A percentile compares a stretch with the other conserved stretches of the same genome.
Conservation (phyloP, 441 rosid species). For the Pelargonium fulgidum region DNA sequence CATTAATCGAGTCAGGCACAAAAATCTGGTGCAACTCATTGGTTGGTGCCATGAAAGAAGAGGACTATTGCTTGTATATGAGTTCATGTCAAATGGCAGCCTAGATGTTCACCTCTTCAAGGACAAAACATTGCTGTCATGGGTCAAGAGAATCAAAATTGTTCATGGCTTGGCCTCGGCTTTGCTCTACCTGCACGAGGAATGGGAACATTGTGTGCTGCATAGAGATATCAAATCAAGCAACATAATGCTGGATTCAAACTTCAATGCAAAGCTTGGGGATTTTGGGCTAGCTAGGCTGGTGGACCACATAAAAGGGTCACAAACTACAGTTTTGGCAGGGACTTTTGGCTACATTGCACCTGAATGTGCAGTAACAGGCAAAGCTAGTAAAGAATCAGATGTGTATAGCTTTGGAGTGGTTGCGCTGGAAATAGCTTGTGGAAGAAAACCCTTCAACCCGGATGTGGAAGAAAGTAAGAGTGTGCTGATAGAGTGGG, state of each 20-base stretch:
- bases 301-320: background rate
- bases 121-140: background rate
- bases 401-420: background rate
- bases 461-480: background rate
- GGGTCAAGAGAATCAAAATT: background rate
- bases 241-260: background rate
- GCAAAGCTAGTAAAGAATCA: background rate
- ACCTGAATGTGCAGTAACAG: background rate
- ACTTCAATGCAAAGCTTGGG: background rate
- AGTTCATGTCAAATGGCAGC: background rate
- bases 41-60: slow-evolving; percentile 1
- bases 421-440: too few relatives aligned
- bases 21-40: background rate
- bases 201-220: too few relatives aligned
- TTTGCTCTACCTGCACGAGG: too few relatives aligned
- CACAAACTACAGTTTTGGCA: background rate
- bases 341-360: background rate
- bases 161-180: background rate
- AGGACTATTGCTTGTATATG: background rate
- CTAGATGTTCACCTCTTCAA: background rate
- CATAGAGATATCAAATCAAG: too few relatives aligned
- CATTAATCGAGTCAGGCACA: background rate
- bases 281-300: background rate
- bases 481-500: background rate
- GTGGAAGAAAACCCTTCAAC: too few relatives aligned